Evolutionary conservation across 2,329 filamentous ascomycete genomes (phyloP).

Genomic region (Pseudogymnoascus sp.): DNA sequence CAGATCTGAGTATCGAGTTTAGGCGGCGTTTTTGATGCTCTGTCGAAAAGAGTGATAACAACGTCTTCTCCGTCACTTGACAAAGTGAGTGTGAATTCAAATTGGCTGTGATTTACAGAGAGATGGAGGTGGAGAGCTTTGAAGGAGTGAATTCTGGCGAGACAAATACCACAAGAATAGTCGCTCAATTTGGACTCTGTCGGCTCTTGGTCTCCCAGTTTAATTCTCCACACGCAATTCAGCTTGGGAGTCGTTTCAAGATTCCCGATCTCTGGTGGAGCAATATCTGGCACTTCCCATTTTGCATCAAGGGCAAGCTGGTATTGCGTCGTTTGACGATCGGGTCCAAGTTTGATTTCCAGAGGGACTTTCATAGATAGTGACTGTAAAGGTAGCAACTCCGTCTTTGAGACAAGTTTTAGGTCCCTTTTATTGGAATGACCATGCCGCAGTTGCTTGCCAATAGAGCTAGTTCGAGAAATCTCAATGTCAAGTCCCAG

Average conservation of each 20-base stretch:
- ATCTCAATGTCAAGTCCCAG: not conserved
- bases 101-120: not conserved
- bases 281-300: not conserved
- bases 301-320: not conserved
- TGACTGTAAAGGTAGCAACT: not conserved
- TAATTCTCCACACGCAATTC: not conserved
- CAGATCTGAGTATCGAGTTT: not conserved
- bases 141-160: not conserved
- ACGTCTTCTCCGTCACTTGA: not conserved
- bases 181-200: not conserved
- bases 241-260: not conserved
- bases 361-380: not conserved
- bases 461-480: not conserved
- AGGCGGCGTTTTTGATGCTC: not conserved
- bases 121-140: not conserved
- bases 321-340: not conserved
- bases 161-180: not conserved
- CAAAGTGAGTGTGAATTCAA: not conserved
- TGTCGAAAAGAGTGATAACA: not conserved
- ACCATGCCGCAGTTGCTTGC: not conserved
- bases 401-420: not conserved
- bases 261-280: not conserved
- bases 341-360: not conserved
- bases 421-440: not conserved
- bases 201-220: not conserved